These are phyloP conservation scores for Fusarium tricinctum DNA, from an alignment of 2,329 filamentous ascomycete species.

Conservation along the genomic window DNA sequence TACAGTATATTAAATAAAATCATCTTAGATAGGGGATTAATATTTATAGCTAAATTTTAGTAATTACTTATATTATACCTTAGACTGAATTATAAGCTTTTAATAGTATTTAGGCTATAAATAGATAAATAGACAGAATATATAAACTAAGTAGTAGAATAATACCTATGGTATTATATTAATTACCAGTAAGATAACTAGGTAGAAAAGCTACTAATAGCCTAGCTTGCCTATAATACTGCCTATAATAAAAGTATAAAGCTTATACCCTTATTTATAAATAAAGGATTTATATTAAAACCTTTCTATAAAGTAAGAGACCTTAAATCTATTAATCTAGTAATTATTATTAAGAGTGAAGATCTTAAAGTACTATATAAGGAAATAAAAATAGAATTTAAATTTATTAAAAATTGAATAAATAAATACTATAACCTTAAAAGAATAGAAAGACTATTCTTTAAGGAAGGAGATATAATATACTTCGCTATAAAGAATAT, in stretches of 20 bases:
- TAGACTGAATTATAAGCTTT: too few relatives aligned
- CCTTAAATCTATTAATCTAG: neutral
- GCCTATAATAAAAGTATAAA: neutral
- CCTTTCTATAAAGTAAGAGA: fast-evolving
- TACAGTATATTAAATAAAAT: too few relatives aligned
- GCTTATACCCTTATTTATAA: neutral
- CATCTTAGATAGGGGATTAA: too few relatives aligned
- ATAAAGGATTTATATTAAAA: neutral
- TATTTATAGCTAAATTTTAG: too few relatives aligned
- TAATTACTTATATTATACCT: too few relatives aligned
- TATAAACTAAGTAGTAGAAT: too few relatives aligned
- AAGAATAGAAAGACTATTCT: neutral
- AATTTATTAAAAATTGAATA: neutral
- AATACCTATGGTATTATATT: too few relatives aligned
- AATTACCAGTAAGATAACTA: too few relatives aligned
- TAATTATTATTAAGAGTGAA: neutral
- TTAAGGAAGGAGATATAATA: constrained; percentile 22
- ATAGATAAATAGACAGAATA: too few relatives aligned
- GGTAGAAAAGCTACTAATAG: neutral
- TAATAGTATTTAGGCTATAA: too few relatives aligned
- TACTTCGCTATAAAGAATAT: constrained; percentile 37
- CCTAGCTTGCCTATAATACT: neutral
- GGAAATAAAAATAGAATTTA: neutral
- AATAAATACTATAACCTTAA: neutral
- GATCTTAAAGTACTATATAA: neutral